These are phyloP conservation scores for Colletotrichum lentis DNA, from an alignment of 2,329 filamentous ascomycete genomes.

Conservation along the genomic window DNA sequence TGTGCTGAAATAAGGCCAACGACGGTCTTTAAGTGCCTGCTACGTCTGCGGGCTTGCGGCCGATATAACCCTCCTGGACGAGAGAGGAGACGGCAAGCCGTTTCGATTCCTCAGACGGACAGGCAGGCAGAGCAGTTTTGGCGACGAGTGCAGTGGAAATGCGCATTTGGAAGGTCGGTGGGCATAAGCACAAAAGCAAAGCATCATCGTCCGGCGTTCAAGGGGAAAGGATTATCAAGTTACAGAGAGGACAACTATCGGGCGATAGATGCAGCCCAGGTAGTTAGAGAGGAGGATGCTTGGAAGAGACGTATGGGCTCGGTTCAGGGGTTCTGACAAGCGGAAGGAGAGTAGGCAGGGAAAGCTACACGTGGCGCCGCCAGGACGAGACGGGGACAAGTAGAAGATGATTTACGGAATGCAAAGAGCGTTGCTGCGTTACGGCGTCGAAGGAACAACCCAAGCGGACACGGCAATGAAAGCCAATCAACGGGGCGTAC, in stretches of 20 bases:
- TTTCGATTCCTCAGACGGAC: constrained; percentile 3
- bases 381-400: neutral
- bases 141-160: constrained; percentile 8
- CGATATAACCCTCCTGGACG: neutral
- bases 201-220: constrained; percentile 37
- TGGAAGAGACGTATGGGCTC: neutral
- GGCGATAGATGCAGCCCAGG: constrained; percentile 16
- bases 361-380: neutral
- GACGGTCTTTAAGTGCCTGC: neutral
- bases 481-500: constrained; percentile 6
- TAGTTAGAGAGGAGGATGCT: neutral
- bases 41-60: neutral
- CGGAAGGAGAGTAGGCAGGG: neutral
- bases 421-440: constrained; percentile 27
- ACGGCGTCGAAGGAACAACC: neutral
- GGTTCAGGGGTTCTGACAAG: neutral
- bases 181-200: constrained; percentile 31
- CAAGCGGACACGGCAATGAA: neutral
- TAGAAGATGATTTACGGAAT: constrained; percentile 4
- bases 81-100: neutral
- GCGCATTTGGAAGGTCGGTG: constrained; percentile 28
- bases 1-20: constrained; percentile 68
- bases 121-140: constrained; percentile 12
- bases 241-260: constrained; percentile 13
- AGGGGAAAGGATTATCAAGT: constrained; percentile 29